Evolutionary conservation across 2,329 filamentous ascomycete genomes (phyloP).

Genomic region (Neopestalotiopsis rosae): DNA sequence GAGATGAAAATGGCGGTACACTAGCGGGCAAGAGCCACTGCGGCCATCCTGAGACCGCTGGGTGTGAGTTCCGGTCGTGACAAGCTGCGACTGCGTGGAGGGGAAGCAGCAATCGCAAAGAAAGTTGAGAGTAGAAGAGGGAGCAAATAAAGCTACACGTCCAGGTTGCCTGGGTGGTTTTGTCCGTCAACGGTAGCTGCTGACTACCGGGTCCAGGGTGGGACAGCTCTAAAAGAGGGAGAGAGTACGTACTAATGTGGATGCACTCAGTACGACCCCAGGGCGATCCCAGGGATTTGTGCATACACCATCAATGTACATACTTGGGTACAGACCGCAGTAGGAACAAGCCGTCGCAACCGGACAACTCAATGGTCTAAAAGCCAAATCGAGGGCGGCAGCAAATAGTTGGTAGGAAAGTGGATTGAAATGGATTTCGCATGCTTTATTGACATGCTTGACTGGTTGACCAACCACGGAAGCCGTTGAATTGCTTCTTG

Average conservation of each 20-base stretch:
- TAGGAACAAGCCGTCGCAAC: no score
- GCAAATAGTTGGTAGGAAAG: no score
- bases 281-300: background rate
- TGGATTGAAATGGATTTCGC: no score
- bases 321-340: no score
- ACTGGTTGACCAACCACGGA: no score
- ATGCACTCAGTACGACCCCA: background rate
- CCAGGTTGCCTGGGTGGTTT: background rate
- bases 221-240: background rate
- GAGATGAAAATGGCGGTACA: background rate
- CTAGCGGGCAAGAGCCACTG: background rate
- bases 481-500: no score
- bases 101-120: background rate
- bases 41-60: background rate
- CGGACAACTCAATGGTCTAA: no score
- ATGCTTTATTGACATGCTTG: no score
- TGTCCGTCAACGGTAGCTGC: background rate
- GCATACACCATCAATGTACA: no score
- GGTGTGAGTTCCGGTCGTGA: background rate
- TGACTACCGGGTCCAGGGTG: background rate
- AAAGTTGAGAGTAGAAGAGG: background rate
- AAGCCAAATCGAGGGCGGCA: no score
- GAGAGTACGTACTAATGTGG: background rate
- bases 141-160: background rate
- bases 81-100: background rate